Percentiles rank a stretch among this genome's conserved stretches.
These are phyloP conservation scores for Pichia inconspicua DNA, from an alignment of 1,139 yeast species.

Conservation along the genomic window DNA sequence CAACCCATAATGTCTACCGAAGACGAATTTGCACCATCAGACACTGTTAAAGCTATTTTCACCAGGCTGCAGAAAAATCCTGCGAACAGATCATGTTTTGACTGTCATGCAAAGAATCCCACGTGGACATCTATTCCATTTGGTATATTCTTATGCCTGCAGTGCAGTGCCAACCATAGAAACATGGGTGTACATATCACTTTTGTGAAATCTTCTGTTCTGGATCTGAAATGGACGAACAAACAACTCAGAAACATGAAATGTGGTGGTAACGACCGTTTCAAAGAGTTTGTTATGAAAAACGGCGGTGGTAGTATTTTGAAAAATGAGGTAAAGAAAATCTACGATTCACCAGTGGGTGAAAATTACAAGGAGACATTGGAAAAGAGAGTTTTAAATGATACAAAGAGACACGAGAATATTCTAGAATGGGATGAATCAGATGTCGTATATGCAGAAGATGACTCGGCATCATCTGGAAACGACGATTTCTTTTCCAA, in stretches of 20 bases:
- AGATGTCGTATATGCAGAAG: slow-evolving; percentile 33
- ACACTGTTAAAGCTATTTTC: slow-evolving; percentile 55
- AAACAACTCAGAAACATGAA: slow-evolving; percentile 84
- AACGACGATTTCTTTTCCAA: slow-evolving; percentile 84
- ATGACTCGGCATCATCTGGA: slow-evolving; percentile 33
- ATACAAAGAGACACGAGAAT: slow-evolving; percentile 63
- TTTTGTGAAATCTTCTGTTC: slow-evolving; percentile 84
- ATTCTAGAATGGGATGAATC: slow-evolving; percentile 46
- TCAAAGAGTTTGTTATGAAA: slow-evolving; percentile 73
- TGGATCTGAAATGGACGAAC: slow-evolving; percentile 85
- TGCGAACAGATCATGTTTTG: slow-evolving; percentile 83
- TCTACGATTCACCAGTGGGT: slow-evolving; percentile 78
- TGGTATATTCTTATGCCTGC: slow-evolving; percentile 87
- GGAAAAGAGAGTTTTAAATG: slow-evolving; percentile 58
- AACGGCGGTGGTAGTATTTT: slow-evolving; percentile 77
- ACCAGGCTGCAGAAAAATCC: slow-evolving; percentile 52
- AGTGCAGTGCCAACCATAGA: slow-evolving; percentile 95
- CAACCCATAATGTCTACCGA: slow-evolving; percentile 12
- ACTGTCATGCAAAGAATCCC: slow-evolving; percentile 89
- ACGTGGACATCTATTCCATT: slow-evolving; percentile 98
- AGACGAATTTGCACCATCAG: slow-evolving; percentile 48
- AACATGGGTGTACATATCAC: slow-evolving; percentile 94
- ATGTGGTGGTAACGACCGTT: slow-evolving; percentile 84
- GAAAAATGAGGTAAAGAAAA: slow-evolving; percentile 57
- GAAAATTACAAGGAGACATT: slow-evolving; percentile 70